Conservation (phyloP, 2,329 filamentous ascomycete genomes). For the Gaeumannomyces sp. region DNA sequence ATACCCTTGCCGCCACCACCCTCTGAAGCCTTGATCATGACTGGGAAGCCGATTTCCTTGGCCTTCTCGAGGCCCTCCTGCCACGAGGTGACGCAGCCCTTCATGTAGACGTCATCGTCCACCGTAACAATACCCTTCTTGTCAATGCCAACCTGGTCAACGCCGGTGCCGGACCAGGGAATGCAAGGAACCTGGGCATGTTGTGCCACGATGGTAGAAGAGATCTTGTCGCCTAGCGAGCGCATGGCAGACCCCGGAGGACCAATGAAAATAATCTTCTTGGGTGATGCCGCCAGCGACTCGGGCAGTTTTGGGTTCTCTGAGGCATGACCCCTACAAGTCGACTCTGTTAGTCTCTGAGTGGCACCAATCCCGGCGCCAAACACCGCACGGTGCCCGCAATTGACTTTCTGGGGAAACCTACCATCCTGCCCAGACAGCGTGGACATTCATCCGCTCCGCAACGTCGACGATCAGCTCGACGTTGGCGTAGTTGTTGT, state of each 20-base stretch:
- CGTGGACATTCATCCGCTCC: constrained; percentile 96
- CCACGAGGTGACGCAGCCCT: constrained; percentile 85
- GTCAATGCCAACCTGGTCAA: constrained; percentile 74
- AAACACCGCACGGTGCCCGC: constrained; percentile 7
- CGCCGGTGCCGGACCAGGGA: constrained; percentile 96
- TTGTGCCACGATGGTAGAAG: constrained; percentile 97
- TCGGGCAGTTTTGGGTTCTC: constrained; percentile 98
- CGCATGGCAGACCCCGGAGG: constrained; percentile 98
- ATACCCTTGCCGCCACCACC: constrained; percentile 99
- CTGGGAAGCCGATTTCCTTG: constrained; percentile 88
- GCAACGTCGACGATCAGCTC: constrained; percentile 98
- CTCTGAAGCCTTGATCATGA: constrained; percentile 99
- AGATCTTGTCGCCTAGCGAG: constrained; percentile 98
- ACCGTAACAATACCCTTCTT: constrained; percentile 87
- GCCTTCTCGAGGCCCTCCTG: constrained; percentile 86
- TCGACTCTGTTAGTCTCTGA: constrained; percentile 8
- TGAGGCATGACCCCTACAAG: constrained; percentile 81
- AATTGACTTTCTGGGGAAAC: constrained; percentile 23
- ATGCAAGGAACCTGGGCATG: constrained; percentile 95
- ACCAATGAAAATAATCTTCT: constrained; percentile 99
- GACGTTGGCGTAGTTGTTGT: constrained; percentile 99
- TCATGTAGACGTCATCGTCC: constrained; percentile 73
- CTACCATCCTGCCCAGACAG: constrained; percentile 98
- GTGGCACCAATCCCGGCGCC: constrained; percentile 6
- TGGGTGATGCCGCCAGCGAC: constrained; percentile 88